A percentile compares a stretch with the other conserved stretches of the same genome.
Conservation (phyloP, 768 basidiomycete species). For the Amyloporia xantha region DNA sequence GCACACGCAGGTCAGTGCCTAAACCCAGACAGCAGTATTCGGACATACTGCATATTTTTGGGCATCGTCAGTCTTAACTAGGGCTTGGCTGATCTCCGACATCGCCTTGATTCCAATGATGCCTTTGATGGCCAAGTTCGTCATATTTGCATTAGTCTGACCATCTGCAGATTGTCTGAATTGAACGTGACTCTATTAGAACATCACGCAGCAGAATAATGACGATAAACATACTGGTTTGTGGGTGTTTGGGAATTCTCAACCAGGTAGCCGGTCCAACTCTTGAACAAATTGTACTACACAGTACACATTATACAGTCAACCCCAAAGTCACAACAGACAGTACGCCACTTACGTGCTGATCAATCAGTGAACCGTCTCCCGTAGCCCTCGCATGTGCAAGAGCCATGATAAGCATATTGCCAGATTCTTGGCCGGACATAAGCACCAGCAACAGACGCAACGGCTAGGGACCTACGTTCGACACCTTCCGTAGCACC, state of each 20-base stretch:
- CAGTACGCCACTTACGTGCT: too few species aligned
- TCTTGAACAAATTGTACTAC: slow-evolving; percentile 19
- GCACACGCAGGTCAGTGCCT: background rate
- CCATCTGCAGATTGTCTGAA: slow-evolving; percentile 9
- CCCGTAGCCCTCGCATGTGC: slow-evolving; percentile 26
- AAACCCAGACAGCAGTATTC: background rate
- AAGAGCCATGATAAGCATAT: slow-evolving; percentile 22
- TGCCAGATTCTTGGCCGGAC: slow-evolving; percentile 23
- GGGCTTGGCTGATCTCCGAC: slow-evolving; percentile 14
- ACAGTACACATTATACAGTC: background rate
- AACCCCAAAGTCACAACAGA: slow-evolving; percentile 1
- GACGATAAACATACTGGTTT: slow-evolving; percentile 3
- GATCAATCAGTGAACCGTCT: slow-evolving; percentile 18
- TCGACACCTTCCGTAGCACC: slow-evolving; percentile 6
- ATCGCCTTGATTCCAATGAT: slow-evolving; percentile 20
- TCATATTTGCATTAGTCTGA: slow-evolving; percentile 13
- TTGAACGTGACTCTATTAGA: too few species aligned
- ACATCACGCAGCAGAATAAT: too few species aligned
- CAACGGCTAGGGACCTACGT: slow-evolving; percentile 2
- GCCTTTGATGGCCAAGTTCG: slow-evolving; percentile 19
- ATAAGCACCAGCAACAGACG: too few species aligned
- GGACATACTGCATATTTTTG: slow-evolving; percentile 12
- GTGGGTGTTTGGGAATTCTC: slow-evolving; percentile 11
- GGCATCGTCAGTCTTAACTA: slow-evolving; percentile 8
- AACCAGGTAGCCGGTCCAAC: slow-evolving; percentile 20